Evolutionary conservation across 1,284 basidiomycete species (phyloP).

Genomic region (Thecaphora thlaspeos): DNA sequence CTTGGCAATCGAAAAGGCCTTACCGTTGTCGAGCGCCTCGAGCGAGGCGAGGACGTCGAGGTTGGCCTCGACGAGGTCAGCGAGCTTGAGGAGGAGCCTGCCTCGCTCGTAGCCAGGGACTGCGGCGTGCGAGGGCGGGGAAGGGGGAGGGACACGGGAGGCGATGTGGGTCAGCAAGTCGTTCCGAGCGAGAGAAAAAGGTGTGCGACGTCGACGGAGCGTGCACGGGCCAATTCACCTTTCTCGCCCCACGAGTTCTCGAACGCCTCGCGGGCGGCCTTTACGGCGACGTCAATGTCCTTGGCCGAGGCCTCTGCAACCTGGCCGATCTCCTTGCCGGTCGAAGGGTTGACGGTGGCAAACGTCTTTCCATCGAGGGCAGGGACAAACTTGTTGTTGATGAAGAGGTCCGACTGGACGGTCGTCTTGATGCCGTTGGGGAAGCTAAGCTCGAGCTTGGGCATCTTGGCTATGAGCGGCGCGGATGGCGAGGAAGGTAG

Average conservation of each 20-base stretch:
- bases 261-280: conserved; percentile 47
- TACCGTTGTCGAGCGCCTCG: conserved; percentile 69
- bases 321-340: conserved; percentile 51
- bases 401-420: conserved; percentile 47
- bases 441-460: conserved; percentile 53
- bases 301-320: conserved; percentile 52
- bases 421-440: conserved; percentile 46
- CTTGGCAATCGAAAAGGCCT: conserved; percentile 70
- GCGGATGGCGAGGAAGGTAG: not conserved
- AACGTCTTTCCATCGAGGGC: conserved; percentile 52
- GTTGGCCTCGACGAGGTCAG: conserved; percentile 71
- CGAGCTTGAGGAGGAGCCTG: conserved; percentile 68
- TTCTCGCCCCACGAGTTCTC: conserved; percentile 48
- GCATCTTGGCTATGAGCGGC: conserved; percentile 13
- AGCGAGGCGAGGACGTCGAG: conserved; percentile 65
- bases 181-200: too few relatives aligned
- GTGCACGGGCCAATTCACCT: not conserved
- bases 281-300: conserved; percentile 51
- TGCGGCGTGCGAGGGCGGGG: not conserved
- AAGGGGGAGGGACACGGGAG: too few relatives aligned
- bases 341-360: conserved; percentile 49
- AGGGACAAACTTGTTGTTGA: conserved; percentile 53
- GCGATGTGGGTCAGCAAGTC: too few relatives aligned
- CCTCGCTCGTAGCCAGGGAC: conserved; percentile 68
- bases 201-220: too few relatives aligned